Conservation (phyloP, 352 stramenopile species). For the Phytophthora sp. region DNA sequence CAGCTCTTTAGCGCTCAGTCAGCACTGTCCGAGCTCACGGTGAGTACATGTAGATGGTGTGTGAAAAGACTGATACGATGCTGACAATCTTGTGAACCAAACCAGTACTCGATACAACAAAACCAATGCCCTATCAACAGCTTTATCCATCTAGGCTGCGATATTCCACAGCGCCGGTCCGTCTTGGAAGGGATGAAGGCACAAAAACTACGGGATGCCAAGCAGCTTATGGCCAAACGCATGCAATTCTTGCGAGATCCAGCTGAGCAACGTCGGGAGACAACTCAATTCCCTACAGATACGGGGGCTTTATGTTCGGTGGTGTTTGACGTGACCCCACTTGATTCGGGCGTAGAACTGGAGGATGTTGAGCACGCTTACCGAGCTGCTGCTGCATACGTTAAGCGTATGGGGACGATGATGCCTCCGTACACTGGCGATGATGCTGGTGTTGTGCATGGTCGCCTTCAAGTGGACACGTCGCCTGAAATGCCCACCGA, state of each 20-base stretch:
- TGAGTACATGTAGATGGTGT: neutral
- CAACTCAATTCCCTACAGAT: constrained; percentile 37
- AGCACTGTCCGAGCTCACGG: constrained; percentile 49
- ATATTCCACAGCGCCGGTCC: constrained; percentile 39
- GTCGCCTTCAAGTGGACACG: constrained; percentile 32
- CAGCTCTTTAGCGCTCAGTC: constrained; percentile 52
- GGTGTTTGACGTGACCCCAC: constrained; percentile 38
- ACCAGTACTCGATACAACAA: constrained; percentile 37
- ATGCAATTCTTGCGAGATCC: constrained; percentile 51
- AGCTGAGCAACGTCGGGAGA: constrained; percentile 32
- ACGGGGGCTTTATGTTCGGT: constrained; percentile 41
- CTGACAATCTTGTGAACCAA: constrained; percentile 4
- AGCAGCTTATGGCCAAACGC: constrained; percentile 52
- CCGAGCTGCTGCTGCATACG: constrained; percentile 14
- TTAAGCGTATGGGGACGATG: constrained; percentile 17
- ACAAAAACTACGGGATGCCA: constrained; percentile 53
- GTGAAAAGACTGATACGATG: neutral
- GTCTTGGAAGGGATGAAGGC: constrained; percentile 51
- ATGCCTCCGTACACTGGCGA: constrained; percentile 27
- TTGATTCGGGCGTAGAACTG: constrained; percentile 23
- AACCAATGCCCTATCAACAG: constrained; percentile 48
- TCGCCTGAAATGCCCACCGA: constrained; percentile 36
- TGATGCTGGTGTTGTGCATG: constrained; percentile 32
- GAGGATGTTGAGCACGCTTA: constrained; percentile 23
- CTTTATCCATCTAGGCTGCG: constrained; percentile 50